Evolutionary conservation across 345 rosid species (phyloP), one percentile per base, ranked within the genome.

Genomic region (Linum tenue): DNA sequence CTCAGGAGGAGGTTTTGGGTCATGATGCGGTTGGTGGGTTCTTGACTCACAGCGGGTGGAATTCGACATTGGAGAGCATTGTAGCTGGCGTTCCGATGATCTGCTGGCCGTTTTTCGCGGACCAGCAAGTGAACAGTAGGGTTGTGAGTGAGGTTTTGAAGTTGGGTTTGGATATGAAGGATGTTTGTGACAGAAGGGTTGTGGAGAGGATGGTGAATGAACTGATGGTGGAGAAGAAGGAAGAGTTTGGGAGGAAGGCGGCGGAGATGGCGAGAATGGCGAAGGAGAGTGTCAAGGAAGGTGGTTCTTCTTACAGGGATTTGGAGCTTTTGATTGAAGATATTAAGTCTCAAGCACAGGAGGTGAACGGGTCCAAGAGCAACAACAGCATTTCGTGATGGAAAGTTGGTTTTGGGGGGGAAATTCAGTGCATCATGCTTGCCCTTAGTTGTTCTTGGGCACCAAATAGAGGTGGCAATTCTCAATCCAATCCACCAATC

Each of bases 11-110:
- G 70, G 86, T 80, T 6, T 64, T 82, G 50, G 40, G 56, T 3
- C 96, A 89, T 72, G 37, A 36, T 4, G 82, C 96, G 0, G 42
- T 81, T 0, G 89, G 85, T 3, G 89, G 85, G 31, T 86, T 91
- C 59, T 63, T 85, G 51, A 87, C 95, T 1, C 95, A 87, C 37
- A 75, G 80, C 56, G 90, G 95, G 8, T 84, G 96, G 95, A 91
- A 91, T 76, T 91, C 92, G 0, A 88, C 89, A 0, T 12, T 89
- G 68, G 98, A 91, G 73, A 83, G 92, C 70, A 58, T 84, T 1
- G 74, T 67, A 0, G 80, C 78, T 0, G 86, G 92, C 0, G 86
- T 85, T 55, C 96, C 95, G 0, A 86, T 89, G 96, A 73, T 87
- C 37, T 83, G 95, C 37, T 87, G 87, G 85, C 92, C 96, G 14